Conservation (phyloP, 2,329 filamentous ascomycete species). For the Cryphonectria japonica region DNA sequence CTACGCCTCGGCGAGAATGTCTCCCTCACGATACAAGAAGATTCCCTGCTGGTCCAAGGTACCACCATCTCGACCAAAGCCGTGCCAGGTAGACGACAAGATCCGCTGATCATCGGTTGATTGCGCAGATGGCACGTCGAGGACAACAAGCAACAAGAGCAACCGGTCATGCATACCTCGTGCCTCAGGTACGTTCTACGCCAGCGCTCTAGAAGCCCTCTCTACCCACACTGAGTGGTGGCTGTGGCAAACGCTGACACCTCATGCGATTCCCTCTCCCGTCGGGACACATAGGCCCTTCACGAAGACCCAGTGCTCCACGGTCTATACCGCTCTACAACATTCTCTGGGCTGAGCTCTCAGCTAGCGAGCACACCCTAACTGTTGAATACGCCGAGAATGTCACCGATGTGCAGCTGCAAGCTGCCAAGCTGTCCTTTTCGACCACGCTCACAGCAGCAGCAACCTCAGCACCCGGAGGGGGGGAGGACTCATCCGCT, state of each 20-base stretch:
- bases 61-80: slow-evolving; percentile 16
- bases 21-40: slow-evolving; percentile 39
- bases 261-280: background rate
- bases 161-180: slow-evolving; percentile 31
- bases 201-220: background rate
- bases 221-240: background rate
- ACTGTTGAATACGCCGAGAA: slow-evolving; percentile 73
- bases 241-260: slow-evolving; percentile 2
- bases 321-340: slow-evolving; percentile 74
- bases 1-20: slow-evolving; percentile 25
- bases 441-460: slow-evolving; percentile 10
- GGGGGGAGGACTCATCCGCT: slow-evolving; percentile 36
- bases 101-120: slow-evolving; percentile 20
- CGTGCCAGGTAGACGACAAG: background rate
- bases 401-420: slow-evolving; percentile 61
- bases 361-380: slow-evolving; percentile 55
- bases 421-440: slow-evolving; percentile 65
- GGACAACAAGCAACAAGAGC: slow-evolving; percentile 14
- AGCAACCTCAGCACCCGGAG: slow-evolving; percentile 4
- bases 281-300: background rate
- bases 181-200: slow-evolving; percentile 18
- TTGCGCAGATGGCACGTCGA: slow-evolving; percentile 15
- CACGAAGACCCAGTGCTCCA: slow-evolving; percentile 29
- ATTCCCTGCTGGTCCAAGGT: slow-evolving; percentile 42
- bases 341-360: slow-evolving; percentile 77